phyloP scores from a whole-genome alignment of 1,284 basidiomycete genomes.

The Cystobasidiaceae sp. region DNA sequence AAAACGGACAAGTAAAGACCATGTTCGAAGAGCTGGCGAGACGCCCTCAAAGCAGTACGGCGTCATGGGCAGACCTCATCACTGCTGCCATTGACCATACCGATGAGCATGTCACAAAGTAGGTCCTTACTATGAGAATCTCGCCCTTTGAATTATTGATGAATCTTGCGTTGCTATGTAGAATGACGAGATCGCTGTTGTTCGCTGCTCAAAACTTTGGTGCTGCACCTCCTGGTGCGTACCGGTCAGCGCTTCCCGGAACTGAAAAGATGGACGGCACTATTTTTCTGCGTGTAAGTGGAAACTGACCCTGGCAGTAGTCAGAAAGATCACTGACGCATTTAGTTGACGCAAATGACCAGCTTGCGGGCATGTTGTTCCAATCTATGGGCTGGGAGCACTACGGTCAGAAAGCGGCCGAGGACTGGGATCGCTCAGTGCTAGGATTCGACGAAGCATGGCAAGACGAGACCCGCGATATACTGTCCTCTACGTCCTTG shows the following conservation, averaged over 20 bases:
- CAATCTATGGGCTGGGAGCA: conserved; percentile 32
- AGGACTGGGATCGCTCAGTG: conserved; percentile 37
- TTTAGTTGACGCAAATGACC: no score
- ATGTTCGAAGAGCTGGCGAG: not conserved
- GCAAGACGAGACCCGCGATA: conserved; percentile 25
- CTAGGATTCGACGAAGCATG: conserved; percentile 39
- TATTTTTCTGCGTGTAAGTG: conserved; percentile 36
- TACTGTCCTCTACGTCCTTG: not conserved
- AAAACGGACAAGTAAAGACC: not conserved
- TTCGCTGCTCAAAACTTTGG: conserved; percentile 40
- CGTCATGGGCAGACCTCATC: conserved; percentile 29
- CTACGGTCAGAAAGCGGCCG: conserved; percentile 34
- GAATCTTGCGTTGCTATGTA: not conserved
- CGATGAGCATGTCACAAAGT: conserved; percentile 42
- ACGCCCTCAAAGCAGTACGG: not conserved
- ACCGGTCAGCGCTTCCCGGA: conserved; percentile 33
- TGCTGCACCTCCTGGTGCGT: conserved; percentile 35
- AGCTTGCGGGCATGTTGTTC: conserved; percentile 22
- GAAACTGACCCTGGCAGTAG: not conserved
- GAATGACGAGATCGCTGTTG: conserved; percentile 37
- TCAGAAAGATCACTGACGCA: conserved; percentile 29
- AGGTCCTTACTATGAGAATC: not conserved
- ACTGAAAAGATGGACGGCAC: conserved; percentile 39
- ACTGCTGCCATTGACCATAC: conserved; percentile 34
- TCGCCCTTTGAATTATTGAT: not conserved